Evolutionary conservation across 2,329 filamentous ascomycete species (phyloP), one percentile per base, ranked within the genome.

Genomic region (Trichoderma koningii): DNA sequence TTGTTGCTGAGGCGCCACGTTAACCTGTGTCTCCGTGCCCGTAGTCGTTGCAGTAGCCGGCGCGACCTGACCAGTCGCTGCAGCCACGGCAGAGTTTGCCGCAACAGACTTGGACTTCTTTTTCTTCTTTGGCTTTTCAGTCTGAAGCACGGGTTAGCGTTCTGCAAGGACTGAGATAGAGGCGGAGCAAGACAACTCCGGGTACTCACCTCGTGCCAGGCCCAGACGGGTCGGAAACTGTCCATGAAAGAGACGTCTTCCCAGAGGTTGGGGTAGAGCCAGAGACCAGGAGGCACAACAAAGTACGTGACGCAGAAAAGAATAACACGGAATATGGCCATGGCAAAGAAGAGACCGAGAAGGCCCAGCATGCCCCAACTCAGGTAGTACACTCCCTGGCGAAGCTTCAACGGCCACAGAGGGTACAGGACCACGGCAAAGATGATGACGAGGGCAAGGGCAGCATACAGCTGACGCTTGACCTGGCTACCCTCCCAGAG

Each of bases 241-340:
- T 99, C 95, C 78, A 99, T 90, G 80, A 99, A 98, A 7, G 94
- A 96, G 30, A 99, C 95, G 75, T 99, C 95, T 77, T 99, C 95
- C 82, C 97, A 99, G 21, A 99, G 81, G 75, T 99, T 99, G 55
- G 95, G 95, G 80, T 94, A 99, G 51, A 99, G 84, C 95, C 95
- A 99, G n/a, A 99, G 83, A 72, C 95, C 95, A 3, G 95, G 95
- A 3, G 93, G 82, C 0, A 87, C 83, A 17, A 85, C 83, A 74
- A 98, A 96, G 78, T 96, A 93, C 23, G 95, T 98, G 75, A 96
- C 79, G 75, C 92, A 89, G 82, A 99, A 99, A 30, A 99, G 83
- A 67, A 99, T 96, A 64, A 98, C 85, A 66, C 95, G 89, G 85
- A 99, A 93, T 74, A 99, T 96, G 6, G 94, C 91, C 95, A 99